Evolutionary conservation across 129 eudicot species (phyloP).

Genomic region (Artemisia tridentata): DNA sequence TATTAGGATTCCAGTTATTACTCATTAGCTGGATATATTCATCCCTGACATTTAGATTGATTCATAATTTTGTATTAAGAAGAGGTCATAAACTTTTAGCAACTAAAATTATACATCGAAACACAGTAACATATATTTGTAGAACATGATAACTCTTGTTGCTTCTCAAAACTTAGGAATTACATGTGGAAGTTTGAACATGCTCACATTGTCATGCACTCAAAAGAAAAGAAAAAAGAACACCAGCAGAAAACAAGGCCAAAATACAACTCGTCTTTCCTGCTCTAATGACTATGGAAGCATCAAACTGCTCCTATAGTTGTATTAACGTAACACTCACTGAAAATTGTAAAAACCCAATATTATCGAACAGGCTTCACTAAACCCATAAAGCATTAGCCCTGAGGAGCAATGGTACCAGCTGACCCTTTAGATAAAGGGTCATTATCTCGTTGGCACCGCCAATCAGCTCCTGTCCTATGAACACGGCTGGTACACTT

Average conservation of each 20-base stretch:
- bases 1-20: not conserved
- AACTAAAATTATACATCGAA: not conserved
- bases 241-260: conserved; percentile 13
- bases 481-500: no score
- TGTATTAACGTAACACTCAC: not conserved
- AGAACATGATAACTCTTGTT: conserved; percentile 16
- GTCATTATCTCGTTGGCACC: no score
- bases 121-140: not conserved
- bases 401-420: no score
- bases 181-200: conserved; percentile 21
- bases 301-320: not conserved
- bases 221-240: not conserved
- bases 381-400: conserved; percentile 3
- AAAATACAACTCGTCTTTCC: not conserved
- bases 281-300: not conserved
- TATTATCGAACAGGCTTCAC: not conserved
- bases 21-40: not conserved
- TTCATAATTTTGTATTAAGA: not conserved
- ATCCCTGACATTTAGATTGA: not conserved
- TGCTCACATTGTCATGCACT: conserved; percentile 22
- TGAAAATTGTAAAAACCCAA: not conserved
- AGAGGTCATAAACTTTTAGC: not conserved
- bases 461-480: no score
- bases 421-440: no score
- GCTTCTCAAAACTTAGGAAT: conserved; percentile 21